Evolutionary conservation across 352 stramenopile species (phyloP).

Genomic region (Globisporangium nodosum): DNA sequence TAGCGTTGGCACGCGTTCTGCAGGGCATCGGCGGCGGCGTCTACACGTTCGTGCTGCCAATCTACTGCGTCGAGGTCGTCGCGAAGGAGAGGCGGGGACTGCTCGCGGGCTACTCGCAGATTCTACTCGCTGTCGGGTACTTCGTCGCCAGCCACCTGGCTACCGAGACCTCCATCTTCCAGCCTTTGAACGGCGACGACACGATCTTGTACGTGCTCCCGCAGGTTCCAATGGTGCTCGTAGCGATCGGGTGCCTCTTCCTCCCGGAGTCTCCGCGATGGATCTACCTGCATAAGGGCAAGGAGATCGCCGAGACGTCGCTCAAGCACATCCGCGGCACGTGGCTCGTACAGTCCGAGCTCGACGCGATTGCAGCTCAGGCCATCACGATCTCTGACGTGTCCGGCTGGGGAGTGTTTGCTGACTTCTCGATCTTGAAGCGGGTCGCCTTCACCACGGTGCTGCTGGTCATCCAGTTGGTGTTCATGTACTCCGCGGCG

Average conservation of each 20-base stretch:
- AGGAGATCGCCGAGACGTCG: conserved; percentile 26
- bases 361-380: conserved; percentile 27
- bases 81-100: conserved; percentile 7
- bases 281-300: conserved; percentile 38
- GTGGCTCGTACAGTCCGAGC: conserved; percentile 18
- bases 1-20: conserved; percentile 1
- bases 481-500: conserved; percentile 5
- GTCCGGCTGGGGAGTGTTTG: conserved; percentile 10
- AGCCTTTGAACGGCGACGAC: background rate
- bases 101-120: conserved; percentile 7
- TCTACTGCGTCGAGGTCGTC: conserved; percentile 13
- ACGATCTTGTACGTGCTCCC: conserved; percentile 1
- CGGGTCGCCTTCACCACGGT: conserved; percentile 25
- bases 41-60: conserved; percentile 9
- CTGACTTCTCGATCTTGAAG: conserved; percentile 14
- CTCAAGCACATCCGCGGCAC: conserved; percentile 23
- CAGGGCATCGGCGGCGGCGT: conserved; percentile 9
- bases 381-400: conserved; percentile 4
- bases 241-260: conserved; percentile 33
- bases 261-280: conserved; percentile 49
- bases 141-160: background rate
- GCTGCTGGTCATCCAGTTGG: conserved; percentile 35
- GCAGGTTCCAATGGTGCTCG: conserved; percentile 2
- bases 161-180: background rate
- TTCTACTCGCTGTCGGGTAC: conserved; percentile 3